Percentiles rank a stretch among this genome's conserved stretches.
phyloP scores from a whole-genome alignment of 2,329 filamentous ascomycete genomes.

The Phialophora expanda region DNA sequence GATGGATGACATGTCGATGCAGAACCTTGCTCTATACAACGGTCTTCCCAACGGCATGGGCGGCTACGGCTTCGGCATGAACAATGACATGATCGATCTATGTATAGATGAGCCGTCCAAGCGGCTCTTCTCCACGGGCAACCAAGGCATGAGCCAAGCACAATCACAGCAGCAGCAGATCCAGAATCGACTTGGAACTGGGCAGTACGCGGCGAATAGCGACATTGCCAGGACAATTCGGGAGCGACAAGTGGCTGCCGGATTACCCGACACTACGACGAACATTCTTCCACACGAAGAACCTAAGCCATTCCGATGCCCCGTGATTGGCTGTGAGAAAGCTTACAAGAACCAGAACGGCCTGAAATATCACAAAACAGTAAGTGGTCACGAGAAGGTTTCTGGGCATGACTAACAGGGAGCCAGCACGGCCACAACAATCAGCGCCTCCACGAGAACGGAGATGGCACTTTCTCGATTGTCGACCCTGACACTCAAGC shows the following conservation, averaged over 20 bases:
- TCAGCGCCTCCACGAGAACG: conserved; percentile 94
- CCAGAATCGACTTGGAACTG: conserved; percentile 75
- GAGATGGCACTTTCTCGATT: conserved; percentile 96
- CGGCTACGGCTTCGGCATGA: conserved; percentile 52
- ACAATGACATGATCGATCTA: conserved; percentile 62
- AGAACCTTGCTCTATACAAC: conserved; percentile 52
- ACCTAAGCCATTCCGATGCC: conserved; percentile 96
- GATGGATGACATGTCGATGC: conserved; percentile 66
- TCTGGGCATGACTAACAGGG: conserved; percentile 37
- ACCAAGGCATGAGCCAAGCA: conserved; percentile 66
- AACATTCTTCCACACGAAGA: conserved; percentile 72
- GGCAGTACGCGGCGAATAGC: conserved; percentile 76
- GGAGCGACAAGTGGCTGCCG: conserved; percentile 67
- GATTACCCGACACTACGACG: conserved; percentile 54
- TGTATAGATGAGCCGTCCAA: conserved; percentile 94
- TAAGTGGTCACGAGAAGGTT: conserved; percentile 48
- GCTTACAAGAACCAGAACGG: conserved; percentile 99
- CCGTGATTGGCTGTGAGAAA: conserved; percentile 94
- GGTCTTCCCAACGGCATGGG: conserved; percentile 44
- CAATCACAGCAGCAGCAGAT: conserved; percentile 61
- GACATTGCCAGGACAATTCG: conserved; percentile 71
- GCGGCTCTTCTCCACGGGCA: conserved; percentile 84
- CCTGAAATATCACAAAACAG: conserved; percentile 82
- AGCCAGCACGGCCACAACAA: conserved; percentile 86
- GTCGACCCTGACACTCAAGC: conserved; percentile 94